Conservation (phyloP, 805 yeast species). For the Priceomyces fermenticarens region DNA sequence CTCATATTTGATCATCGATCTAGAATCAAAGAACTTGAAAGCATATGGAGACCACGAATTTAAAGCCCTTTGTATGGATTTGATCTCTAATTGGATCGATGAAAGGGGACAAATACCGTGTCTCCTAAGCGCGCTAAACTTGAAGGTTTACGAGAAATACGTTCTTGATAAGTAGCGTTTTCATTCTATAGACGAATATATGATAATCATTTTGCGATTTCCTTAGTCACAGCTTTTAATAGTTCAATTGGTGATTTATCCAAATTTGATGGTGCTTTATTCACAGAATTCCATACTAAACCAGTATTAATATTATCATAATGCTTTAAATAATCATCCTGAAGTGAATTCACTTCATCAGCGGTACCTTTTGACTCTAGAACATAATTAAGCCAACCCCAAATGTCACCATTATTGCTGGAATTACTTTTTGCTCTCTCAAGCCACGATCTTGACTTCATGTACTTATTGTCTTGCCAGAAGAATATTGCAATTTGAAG, state of each 20-base stretch:
- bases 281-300: slow-evolving; percentile 49
- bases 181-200: slow-evolving; percentile 1
- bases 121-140: slow-evolving; percentile 69
- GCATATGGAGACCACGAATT: slow-evolving; percentile 44
- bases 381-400: slow-evolving; percentile 63
- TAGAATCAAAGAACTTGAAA: slow-evolving; percentile 51
- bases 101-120: slow-evolving; percentile 73
- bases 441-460: slow-evolving; percentile 71
- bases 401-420: slow-evolving; percentile 66
- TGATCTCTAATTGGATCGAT: slow-evolving; percentile 64
- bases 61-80: slow-evolving; percentile 40
- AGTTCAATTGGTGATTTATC: slow-evolving; percentile 40
- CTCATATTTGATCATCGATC: slow-evolving; percentile 56
- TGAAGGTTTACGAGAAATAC: slow-evolving; percentile 56
- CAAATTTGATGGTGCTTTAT: slow-evolving; percentile 48
- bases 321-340: slow-evolving; percentile 27
- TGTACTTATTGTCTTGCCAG: slow-evolving; percentile 60
- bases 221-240: slow-evolving; percentile 27
- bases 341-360: slow-evolving; percentile 34
- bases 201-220: slow-evolving; percentile 9
- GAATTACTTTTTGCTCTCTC: slow-evolving; percentile 61
- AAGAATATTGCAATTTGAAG: slow-evolving; percentile 64
- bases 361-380: slow-evolving; percentile 34
- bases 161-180: slow-evolving; percentile 7
- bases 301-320: slow-evolving; percentile 62